These are phyloP conservation scores for Niveomyces coronatus DNA, from an alignment of 2,329 filamentous ascomycete genomes.

Conservation along the genomic window DNA sequence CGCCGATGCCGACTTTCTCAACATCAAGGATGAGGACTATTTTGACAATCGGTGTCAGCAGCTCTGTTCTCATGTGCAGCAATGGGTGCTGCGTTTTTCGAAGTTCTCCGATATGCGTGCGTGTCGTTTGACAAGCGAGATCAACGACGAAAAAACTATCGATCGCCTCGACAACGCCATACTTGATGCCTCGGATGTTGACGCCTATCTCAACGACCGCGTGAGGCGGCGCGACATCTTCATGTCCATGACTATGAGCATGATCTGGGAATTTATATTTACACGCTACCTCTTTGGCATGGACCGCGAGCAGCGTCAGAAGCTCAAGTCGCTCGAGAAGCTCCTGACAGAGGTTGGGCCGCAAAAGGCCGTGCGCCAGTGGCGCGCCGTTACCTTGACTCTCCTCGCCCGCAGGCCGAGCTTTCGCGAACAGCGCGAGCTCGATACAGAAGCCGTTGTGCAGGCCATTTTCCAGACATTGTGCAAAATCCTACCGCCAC, in stretches of 20 bases:
- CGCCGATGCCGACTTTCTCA: constrained; percentile 63
- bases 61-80: constrained; percentile 89
- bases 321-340: constrained; percentile 93
- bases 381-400: constrained; percentile 91
- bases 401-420: constrained; percentile 68
- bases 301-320: constrained; percentile 95
- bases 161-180: constrained; percentile 91
- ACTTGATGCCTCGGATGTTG: constrained; percentile 87
- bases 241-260: constrained; percentile 98
- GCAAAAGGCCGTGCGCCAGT: constrained; percentile 81
- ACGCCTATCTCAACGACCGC: constrained; percentile 77
- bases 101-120: constrained; percentile 91
- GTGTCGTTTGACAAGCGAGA: constrained; percentile 72
- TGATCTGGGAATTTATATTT: constrained; percentile 99
- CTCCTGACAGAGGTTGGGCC: constrained; percentile 81
- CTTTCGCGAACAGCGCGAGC: constrained; percentile 74
- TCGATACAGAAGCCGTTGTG: constrained; percentile 92
- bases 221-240: constrained; percentile 86
- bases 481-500: constrained; percentile 76
- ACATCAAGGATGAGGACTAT: constrained; percentile 80
- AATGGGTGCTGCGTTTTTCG: constrained; percentile 96
- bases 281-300: constrained; percentile 97
- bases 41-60: constrained; percentile 91
- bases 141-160: constrained; percentile 86
- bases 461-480: constrained; percentile 75